Conservation (phyloP, 106 monocot genomes). For the Amphibolis antarctica region DNA sequence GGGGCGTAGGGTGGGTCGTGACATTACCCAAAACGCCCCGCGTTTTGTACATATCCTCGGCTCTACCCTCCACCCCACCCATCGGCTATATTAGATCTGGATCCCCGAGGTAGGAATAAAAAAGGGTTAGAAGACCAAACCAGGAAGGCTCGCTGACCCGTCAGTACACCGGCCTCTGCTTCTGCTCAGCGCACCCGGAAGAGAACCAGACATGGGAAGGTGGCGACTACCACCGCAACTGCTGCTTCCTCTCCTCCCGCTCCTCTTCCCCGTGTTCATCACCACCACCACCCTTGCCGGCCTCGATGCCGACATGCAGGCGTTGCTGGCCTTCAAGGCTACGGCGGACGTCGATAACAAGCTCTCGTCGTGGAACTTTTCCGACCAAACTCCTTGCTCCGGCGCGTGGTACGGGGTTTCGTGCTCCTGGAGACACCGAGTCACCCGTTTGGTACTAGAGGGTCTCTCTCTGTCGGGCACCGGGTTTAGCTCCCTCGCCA, state of each 20-base stretch:
- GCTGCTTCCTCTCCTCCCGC: constrained; percentile 1
- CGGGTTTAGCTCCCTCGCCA: constrained; percentile 11
- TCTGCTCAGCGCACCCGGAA: too few species aligned
- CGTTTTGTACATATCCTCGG: too few species aligned
- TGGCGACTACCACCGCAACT: not conserved
- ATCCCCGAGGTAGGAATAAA: too few species aligned
- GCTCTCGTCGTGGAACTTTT: constrained; percentile 38
- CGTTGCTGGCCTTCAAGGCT: constrained; percentile 31
- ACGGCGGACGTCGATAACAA: constrained; percentile 8
- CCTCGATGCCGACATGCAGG: constrained; percentile 12
- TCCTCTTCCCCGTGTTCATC: not conserved
- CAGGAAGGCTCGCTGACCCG: too few species aligned
- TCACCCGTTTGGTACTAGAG: constrained; percentile 60
- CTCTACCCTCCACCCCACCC: too few species aligned
- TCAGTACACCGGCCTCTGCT: too few species aligned
- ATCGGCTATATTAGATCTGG: too few species aligned
- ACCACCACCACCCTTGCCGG: not conserved
- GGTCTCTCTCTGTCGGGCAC: constrained; percentile 33
- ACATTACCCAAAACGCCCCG: too few species aligned
- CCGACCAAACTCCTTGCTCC: constrained; percentile 27
- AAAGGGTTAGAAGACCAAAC: too few species aligned
- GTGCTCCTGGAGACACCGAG: constrained; percentile 30
- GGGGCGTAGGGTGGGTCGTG: too few species aligned
- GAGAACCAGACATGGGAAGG: too few species aligned
- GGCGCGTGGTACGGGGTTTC: constrained; percentile 53